Conservation (phyloP, 1,139 yeast species). For the Dujonia santamariae region DNA sequence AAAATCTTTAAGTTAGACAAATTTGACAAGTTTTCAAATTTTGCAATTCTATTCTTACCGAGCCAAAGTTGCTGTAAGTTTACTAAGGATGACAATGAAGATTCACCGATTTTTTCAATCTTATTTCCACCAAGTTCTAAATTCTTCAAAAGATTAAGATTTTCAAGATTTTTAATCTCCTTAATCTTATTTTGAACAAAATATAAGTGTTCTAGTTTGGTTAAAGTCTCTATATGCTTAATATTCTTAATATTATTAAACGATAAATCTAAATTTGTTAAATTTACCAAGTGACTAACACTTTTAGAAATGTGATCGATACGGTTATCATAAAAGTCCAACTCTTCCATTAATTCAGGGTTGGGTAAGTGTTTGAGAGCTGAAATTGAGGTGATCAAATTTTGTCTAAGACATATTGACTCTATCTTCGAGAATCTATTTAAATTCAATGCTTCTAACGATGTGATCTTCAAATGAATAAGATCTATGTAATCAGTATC, state of each 20-base stretch:
- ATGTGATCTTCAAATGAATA: constrained; percentile 71
- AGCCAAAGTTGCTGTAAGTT: constrained; percentile 82
- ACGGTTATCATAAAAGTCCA: constrained; percentile 90
- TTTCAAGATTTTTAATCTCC: constrained; percentile 65
- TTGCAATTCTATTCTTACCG: constrained; percentile 79
- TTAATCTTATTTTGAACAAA: constrained; percentile 87
- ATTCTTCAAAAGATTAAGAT: constrained; percentile 57
- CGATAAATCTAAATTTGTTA: constrained; percentile 73
- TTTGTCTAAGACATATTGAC: constrained; percentile 76
- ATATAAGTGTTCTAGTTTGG: constrained; percentile 63
- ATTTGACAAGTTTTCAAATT: constrained; percentile 60
- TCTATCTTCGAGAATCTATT: constrained; percentile 56
- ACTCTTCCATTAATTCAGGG: constrained; percentile 59
- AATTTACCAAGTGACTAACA: constrained; percentile 54
- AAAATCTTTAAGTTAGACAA: constrained; percentile 67
- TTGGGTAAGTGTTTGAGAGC: constrained; percentile 63
- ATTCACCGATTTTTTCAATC: constrained; percentile 55
- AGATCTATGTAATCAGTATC: constrained; percentile 72
- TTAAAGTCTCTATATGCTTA: constrained; percentile 68
- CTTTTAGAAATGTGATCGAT: constrained; percentile 79
- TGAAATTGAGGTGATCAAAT: constrained; percentile 68
- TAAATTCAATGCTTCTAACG: constrained; percentile 65
- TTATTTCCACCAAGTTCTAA: constrained; percentile 92
- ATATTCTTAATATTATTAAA: constrained; percentile 89
- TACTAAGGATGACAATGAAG: constrained; percentile 49